Percentiles rank a stretch among this genome's conserved stretches.
Conservation (phyloP, 768 basidiomycete species). For the Mycena belliarum region DNA sequence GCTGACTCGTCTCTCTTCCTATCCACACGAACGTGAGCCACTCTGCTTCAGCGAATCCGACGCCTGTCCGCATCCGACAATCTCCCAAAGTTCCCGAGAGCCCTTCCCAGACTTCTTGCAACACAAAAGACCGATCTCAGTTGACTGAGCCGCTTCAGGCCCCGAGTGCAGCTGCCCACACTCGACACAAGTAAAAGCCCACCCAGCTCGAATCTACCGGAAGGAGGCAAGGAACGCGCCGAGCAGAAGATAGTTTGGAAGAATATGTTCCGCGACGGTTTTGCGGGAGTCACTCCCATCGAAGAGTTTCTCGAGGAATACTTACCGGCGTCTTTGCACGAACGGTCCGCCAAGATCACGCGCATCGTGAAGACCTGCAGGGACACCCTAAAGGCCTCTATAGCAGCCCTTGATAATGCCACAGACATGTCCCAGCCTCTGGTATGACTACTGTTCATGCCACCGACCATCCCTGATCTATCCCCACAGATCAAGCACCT, state of each 20-base stretch:
- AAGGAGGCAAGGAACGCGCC: not conserved
- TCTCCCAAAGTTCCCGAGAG: no score
- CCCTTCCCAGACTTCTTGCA: no score
- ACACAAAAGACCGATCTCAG: no score
- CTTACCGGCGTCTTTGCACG: not conserved
- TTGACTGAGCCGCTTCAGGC: no score
- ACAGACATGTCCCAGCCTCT: not conserved
- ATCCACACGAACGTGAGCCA: no score
- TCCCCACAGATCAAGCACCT: not conserved
- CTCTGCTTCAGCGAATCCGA: no score
- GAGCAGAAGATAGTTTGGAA: not conserved
- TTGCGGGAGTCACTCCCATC: not conserved
- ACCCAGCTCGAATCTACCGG: no score
- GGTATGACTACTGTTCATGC: not conserved
- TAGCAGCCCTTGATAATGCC: not conserved
- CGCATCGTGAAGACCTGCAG: not conserved
- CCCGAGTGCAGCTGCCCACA: no score
- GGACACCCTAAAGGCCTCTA: not conserved
- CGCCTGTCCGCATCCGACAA: no score
- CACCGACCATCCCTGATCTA: not conserved
- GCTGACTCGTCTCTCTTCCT: no score
- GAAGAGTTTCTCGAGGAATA: not conserved
- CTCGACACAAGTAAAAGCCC: no score
- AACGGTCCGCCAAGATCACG: not conserved
- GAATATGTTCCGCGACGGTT: not conserved